Evolutionary conservation across 768 basidiomycete species (phyloP).

Genomic region (Coprinopsis marcescibilis): DNA sequence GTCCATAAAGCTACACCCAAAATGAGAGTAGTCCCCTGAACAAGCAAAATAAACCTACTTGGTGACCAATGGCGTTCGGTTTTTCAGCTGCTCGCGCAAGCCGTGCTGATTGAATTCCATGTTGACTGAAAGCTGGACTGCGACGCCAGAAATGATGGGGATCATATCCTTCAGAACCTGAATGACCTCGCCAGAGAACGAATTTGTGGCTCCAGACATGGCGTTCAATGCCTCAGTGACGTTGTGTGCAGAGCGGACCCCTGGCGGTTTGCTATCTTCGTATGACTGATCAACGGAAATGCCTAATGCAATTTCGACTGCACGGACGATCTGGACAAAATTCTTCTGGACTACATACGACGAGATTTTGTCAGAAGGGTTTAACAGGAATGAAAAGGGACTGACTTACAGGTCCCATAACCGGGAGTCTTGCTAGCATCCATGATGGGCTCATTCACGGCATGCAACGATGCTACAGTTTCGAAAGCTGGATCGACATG

Average conservation of each 20-base stretch:
- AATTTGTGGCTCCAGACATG: constrained; percentile 12
- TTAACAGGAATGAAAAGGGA: neutral
- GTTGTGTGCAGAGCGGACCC: constrained; percentile 13
- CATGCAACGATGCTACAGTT: constrained; percentile 66
- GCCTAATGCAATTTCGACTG: constrained; percentile 57
- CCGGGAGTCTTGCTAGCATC: constrained; percentile 61
- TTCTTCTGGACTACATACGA: constrained; percentile 52
- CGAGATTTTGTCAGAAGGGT: constrained; percentile 2
- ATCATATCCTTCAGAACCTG: constrained; percentile 28
- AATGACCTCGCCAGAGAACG: constrained; percentile 31
- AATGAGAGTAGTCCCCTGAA: constrained; percentile 13
- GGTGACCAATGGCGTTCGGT: constrained; percentile 24
- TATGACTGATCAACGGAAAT: constrained; percentile 34
- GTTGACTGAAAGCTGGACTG: constrained; percentile 19
- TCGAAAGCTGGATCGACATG: constrained; percentile 65
- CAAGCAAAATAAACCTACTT: constrained; percentile 24
- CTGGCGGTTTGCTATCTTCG: constrained; percentile 12
- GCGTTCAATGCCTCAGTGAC: constrained; percentile 22
- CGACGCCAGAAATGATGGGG: constrained; percentile 31
- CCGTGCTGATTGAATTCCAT: constrained; percentile 14
- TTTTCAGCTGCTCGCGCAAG: constrained; percentile 8
- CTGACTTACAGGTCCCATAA: constrained; percentile 64
- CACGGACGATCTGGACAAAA: constrained; percentile 64
- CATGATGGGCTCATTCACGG: constrained; percentile 76
- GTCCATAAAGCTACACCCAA: constrained; percentile 65